Percentiles rank a stretch among this genome's conserved stretches.
Evolutionary conservation across 2,329 filamentous ascomycete species (phyloP).

Genomic region (Paecilomyces fulvus): DNA sequence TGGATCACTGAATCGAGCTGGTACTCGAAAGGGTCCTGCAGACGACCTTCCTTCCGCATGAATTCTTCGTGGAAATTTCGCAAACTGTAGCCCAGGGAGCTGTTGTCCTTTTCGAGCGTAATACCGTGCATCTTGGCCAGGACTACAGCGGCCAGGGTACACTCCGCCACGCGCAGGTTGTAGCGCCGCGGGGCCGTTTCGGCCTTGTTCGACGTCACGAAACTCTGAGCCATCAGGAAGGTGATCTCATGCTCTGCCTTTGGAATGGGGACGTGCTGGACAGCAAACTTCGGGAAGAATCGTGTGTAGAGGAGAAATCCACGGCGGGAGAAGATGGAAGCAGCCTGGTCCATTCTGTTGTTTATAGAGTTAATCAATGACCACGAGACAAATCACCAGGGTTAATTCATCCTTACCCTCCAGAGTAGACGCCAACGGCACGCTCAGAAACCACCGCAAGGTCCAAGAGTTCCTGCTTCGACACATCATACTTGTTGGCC

Average conservation of each 20-base stretch:
- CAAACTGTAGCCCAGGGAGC: conserved; percentile 73
- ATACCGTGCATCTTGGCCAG: conserved; percentile 52
- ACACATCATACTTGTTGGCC: conserved; percentile 73
- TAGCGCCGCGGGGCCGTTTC: conserved; percentile 90
- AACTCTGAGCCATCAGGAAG: conserved; percentile 91
- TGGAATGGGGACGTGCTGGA: conserved; percentile 72
- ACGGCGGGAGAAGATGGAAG: conserved; percentile 83
- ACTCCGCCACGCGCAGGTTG: conserved; percentile 94
- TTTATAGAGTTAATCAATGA: not conserved
- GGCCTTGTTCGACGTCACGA: conserved; percentile 89
- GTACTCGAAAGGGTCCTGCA: conserved; percentile 45
- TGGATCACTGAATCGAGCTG: conserved; percentile 68
- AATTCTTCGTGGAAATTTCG: conserved; percentile 80
- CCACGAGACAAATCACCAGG: not conserved
- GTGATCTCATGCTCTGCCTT: conserved; percentile 71
- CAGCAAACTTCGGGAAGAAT: conserved; percentile 71
- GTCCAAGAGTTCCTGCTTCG: conserved; percentile 88
- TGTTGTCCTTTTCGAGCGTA: conserved; percentile 66
- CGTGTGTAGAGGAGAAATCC: conserved; percentile 84
- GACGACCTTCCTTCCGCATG: conserved; percentile 47
- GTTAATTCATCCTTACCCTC: conserved; percentile 58
- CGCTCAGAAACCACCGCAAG: conserved; percentile 91
- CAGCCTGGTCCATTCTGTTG: conserved; percentile 86
- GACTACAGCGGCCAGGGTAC: conserved; percentile 71
- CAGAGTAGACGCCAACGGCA: conserved; percentile 90